Conservation (phyloP, 805 yeast genomes). For the Metschnikowia corniflorae region DNA sequence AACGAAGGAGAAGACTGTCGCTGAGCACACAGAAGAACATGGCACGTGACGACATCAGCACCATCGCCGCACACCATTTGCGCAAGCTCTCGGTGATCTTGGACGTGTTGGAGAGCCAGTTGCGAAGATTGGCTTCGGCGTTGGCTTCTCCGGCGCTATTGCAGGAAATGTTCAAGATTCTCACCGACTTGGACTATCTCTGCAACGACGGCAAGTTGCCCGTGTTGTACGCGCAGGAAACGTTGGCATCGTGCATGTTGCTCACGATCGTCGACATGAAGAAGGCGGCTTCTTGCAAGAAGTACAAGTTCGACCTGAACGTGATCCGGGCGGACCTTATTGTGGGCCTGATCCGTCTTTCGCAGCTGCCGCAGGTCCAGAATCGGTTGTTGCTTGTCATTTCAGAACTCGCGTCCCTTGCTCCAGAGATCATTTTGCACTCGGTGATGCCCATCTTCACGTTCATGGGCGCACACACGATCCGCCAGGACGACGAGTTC, state of each 20-base stretch:
- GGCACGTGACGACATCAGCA: constrained; percentile 65
- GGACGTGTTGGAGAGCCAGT: constrained; percentile 65
- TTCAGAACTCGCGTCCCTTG: constrained; percentile 80
- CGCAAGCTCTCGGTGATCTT: constrained; percentile 72
- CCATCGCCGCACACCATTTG: constrained; percentile 73
- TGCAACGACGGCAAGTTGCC: constrained; percentile 92
- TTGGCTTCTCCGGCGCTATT: constrained; percentile 45
- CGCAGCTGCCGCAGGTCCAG: constrained; percentile 92
- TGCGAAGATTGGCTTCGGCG: constrained; percentile 30
- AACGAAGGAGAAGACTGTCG: constrained; percentile 80
- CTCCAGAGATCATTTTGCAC: constrained; percentile 89
- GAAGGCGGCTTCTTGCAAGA: constrained; percentile 21
- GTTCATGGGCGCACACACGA: constrained; percentile 97
- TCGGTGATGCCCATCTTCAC: constrained; percentile 99
- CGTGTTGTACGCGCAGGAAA: constrained; percentile 85
- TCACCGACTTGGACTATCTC: constrained; percentile 75
- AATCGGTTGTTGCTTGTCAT: constrained; percentile 80
- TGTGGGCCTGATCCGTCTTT: constrained; percentile 85
- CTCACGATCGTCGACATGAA: constrained; percentile 59
- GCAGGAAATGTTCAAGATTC: constrained; percentile 52
- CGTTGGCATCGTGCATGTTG: constrained; percentile 81
- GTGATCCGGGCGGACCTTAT: constrained; percentile 83
- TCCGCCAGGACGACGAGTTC: constrained; percentile 94
- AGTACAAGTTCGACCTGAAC: constrained; percentile 50
- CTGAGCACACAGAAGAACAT: constrained; percentile 73